These are phyloP conservation scores for Fomitiporia mediterranea DNA, from an alignment of 1,284 basidiomycete species.

Conservation along the genomic window DNA sequence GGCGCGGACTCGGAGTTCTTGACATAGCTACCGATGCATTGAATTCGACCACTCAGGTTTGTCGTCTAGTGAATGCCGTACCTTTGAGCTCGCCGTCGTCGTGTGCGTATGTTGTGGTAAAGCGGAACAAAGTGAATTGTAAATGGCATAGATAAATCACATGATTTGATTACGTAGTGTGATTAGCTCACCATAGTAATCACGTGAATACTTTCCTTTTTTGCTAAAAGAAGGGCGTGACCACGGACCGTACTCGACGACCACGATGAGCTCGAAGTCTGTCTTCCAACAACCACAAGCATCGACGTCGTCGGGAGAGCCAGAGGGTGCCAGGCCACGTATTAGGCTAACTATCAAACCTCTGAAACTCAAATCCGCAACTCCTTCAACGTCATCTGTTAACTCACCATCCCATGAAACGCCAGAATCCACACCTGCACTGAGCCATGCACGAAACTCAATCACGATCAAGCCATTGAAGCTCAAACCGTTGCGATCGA, in stretches of 20 bases:
- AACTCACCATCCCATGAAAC: not conserved
- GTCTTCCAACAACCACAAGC: conserved; percentile 4
- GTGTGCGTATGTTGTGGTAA: too few species aligned
- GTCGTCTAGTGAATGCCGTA: too few species aligned
- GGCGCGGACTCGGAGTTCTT: not conserved
- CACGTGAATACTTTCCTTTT: not conserved
- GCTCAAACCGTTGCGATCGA: not conserved
- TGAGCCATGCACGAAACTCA: not conserved
- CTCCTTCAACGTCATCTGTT: not conserved
- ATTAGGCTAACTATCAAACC: conserved; percentile 18
- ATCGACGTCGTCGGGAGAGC: conserved; percentile 2
- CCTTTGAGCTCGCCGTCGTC: too few species aligned
- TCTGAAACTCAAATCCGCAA: conserved; percentile 10
- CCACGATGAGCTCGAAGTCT: conserved; percentile 8
- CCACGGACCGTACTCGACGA: conserved; percentile 1
- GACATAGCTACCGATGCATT: not conserved
- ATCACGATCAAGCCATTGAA: not conserved
- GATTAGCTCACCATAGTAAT: too few species aligned
- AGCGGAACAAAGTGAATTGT: not conserved
- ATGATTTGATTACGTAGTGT: not conserved
- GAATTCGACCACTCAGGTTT: too few species aligned
- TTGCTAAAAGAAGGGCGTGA: not conserved
- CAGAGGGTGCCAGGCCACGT: not conserved
- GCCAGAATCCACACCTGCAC: not conserved
- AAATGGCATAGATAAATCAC: not conserved